Evolutionary conservation across 2,329 filamentous ascomycete genomes (phyloP), one percentile per base, ranked within the genome.

Genomic region (Fusarium torreyae): DNA sequence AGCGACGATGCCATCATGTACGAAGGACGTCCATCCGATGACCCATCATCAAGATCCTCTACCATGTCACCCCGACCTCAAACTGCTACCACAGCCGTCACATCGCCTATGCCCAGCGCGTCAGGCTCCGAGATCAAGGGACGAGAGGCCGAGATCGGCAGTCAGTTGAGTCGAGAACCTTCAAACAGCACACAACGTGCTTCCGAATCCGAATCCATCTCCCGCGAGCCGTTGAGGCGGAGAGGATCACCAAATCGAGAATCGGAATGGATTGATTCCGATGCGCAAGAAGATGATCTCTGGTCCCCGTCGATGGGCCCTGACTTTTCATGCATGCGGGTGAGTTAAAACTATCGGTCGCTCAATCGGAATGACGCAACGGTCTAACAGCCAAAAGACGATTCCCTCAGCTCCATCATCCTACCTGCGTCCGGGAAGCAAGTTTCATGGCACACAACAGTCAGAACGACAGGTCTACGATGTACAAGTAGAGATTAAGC

Each of bases 401-500:
- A 86, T 92, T 59, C 92, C 94, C 4, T 90, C 90, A 56, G 90
- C 92, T n/a, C 91, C 93, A 2, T 97, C 93, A 1, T 96, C 94
- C 0, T 97, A 91, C 78, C 84, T 99, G 57, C 91, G 94, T 45
- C 89, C 94, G 4, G 94, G 94, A 18, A 97, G 94, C 80, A 92
- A 89, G 74, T 99, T 98, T 77, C 87, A 88, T 62, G 96, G 96
- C 59, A 97, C 92, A 15, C 96, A 99, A 76, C 92, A 95, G 77
- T 98, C 95, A 4, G 95, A 98, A 77, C 89, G 92, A 63, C 94
- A 97, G 77, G 88, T 93, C 11, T 99, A 99, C 78, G 94, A 97
- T 67, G 96, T 99, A 1, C 92, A 98, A 75, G 96, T 99, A 3
- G 94, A 98, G 77, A 94, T 99, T 72, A 97, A 98, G 81, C 92